Percentiles rank a stretch among this genome's conserved stretches.
phyloP scores from a whole-genome alignment of 768 basidiomycete genomes.

The Amanita pseudoporphyria region DNA sequence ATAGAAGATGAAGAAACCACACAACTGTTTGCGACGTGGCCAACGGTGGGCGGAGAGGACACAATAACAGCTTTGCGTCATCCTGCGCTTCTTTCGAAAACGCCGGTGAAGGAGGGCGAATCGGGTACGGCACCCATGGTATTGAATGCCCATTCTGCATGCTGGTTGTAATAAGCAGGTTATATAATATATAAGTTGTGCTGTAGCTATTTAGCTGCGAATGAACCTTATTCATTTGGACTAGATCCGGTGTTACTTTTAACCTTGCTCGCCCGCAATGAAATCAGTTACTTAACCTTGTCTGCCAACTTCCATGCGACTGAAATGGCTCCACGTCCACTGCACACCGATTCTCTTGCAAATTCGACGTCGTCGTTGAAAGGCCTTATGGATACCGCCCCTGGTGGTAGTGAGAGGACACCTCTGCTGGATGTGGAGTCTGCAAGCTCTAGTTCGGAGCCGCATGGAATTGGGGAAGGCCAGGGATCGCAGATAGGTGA shows the following conservation, averaged over 20 bases:
- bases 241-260: background rate
- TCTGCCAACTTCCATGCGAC: conserved; percentile 4
- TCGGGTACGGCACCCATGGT: conserved; percentile 1
- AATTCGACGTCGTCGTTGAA: conserved; percentile 25
- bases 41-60: conserved; percentile 6
- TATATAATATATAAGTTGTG: too few relatives aligned
- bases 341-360: background rate
- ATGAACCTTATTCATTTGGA: background rate
- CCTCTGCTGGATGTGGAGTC: conserved; percentile 23
- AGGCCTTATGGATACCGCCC: conserved; percentile 26
- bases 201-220: too few relatives aligned
- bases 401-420: conserved; percentile 17
- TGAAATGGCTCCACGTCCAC: background rate
- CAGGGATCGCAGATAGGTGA: conserved; percentile 17
- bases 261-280: background rate
- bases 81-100: conserved; percentile 31
- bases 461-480: conserved; percentile 17
- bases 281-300: too few relatives aligned
- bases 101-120: conserved; percentile 30
- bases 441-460: conserved; percentile 10
- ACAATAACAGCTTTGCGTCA: conserved; percentile 36
- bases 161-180: background rate
- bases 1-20: conserved; percentile 23
- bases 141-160: background rate
- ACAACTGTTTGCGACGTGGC: conserved; percentile 21